Percentiles rank a stretch among this genome's conserved stretches.
Evolutionary conservation across 169 alveolate genomes (phyloP).

Genomic region (Plasmodium inui): DNA sequence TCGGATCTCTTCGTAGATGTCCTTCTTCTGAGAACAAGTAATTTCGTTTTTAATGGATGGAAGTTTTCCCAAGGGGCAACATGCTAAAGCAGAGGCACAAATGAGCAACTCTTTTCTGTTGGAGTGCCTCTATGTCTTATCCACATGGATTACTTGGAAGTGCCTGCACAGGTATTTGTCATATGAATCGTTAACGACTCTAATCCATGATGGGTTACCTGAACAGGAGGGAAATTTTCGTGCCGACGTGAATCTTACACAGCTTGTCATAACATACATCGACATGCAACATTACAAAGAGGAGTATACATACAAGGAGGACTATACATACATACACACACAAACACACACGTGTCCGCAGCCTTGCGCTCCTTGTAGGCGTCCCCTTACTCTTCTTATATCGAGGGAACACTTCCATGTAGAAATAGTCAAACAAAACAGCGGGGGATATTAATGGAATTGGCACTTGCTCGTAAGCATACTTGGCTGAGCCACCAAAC

Average conservation of each 20-base stretch:
- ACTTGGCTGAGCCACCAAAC: conserved; percentile 11
- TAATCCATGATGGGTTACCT: conserved; percentile 25
- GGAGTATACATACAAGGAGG: background rate
- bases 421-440: conserved; percentile 7
- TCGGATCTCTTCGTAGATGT: conserved; percentile 44
- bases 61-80: background rate
- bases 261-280: background rate
- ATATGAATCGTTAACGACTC: conserved; percentile 32
- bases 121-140: background rate
- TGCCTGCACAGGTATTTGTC: conserved; percentile 29
- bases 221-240: background rate
- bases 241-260: background rate
- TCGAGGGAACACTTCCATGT: background rate
- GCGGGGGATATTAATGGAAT: conserved; percentile 35
- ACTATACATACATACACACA: background rate
- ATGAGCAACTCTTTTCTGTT: background rate
- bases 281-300: background rate
- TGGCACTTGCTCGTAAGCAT: conserved; percentile 42
- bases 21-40: conserved; percentile 15
- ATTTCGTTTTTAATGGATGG: background rate
- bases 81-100: background rate
- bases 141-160: background rate
- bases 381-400: conserved; percentile 21
- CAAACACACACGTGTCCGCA: background rate
- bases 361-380: background rate